Percentiles rank a stretch among this genome's conserved stretches.
These are phyloP conservation scores for Lentithecium fluviatile DNA, from an alignment of 495 filamentous ascomycete genomes.

Conservation along the genomic window DNA sequence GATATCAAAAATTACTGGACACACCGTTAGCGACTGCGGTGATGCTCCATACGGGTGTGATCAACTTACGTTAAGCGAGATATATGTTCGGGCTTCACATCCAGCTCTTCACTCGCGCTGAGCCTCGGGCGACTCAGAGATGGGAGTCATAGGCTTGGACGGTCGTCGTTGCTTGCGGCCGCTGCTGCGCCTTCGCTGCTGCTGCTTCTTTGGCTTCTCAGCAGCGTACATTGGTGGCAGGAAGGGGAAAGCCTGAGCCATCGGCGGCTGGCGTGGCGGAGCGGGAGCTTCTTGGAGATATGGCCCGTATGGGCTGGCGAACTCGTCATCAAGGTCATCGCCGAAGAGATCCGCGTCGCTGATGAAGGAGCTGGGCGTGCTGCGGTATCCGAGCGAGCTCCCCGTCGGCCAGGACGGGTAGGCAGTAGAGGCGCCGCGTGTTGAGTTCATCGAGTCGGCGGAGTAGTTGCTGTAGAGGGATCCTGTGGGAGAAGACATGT, in stretches of 20 bases:
- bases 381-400: constrained; percentile 30
- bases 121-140: constrained; percentile 36
- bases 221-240: constrained; percentile 41
- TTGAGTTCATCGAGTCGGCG: constrained; percentile 18
- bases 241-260: constrained; percentile 34
- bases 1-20: constrained; percentile 23
- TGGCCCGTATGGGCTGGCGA: constrained; percentile 20
- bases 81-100: neutral
- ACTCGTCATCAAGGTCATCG: constrained; percentile 34
- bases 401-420: constrained; percentile 40
- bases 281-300: constrained; percentile 41
- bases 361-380: constrained; percentile 40
- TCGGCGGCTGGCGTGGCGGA: constrained; percentile 38
- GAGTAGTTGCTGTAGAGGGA: constrained; percentile 33
- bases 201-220: constrained; percentile 37
- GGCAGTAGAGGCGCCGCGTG: constrained; percentile 32
- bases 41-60: constrained; percentile 25
- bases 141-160: constrained; percentile 41
- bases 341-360: constrained; percentile 45
- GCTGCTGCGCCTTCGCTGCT: constrained; percentile 35
- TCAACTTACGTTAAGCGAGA: constrained; percentile 29
- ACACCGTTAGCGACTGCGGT: constrained; percentile 12
- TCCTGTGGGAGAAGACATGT: constrained; percentile 24
- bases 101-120: constrained; percentile 26
- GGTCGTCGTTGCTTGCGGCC: constrained; percentile 34